Evolutionary conservation across 371 early-diverging fungal species (phyloP).

Genomic region (Mucor velutinosus): DNA sequence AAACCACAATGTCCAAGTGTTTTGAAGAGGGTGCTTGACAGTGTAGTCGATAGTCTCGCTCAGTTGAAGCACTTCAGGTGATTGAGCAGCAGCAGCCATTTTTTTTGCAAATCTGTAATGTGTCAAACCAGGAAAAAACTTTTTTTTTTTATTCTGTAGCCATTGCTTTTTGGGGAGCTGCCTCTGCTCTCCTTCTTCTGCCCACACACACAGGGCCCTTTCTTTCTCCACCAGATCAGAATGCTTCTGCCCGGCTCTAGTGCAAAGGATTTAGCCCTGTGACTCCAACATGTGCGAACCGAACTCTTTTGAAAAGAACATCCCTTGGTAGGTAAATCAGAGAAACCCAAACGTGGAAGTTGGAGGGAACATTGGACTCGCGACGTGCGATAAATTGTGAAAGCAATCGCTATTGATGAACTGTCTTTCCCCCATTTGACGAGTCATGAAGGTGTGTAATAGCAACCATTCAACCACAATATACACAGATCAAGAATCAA

Average conservation of each 20-base stretch:
- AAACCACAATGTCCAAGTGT: slow-evolving; percentile 95
- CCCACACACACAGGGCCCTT: not conserved
- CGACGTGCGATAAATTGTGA: slow-evolving; percentile 22
- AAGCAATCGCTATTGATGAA: slow-evolving; percentile 21
- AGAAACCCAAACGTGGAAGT: too few species aligned
- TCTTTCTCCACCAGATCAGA: too few species aligned
- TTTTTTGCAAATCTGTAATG: slow-evolving; percentile 7
- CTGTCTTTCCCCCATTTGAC: slow-evolving; percentile 33
- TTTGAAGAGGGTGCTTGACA: slow-evolving; percentile 89
- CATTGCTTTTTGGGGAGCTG: not conserved
- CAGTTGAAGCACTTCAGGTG: slow-evolving; percentile 21
- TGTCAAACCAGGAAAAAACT: slow-evolving; percentile 5
- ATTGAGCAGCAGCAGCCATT: slow-evolving; percentile 14
- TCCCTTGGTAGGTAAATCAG: too few species aligned
- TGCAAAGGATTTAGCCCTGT: too few species aligned
- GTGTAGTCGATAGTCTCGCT: slow-evolving; percentile 62
- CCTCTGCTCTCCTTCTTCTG: not conserved
- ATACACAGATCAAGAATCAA: not conserved
- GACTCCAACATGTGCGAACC: too few species aligned
- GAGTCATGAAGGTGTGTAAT: slow-evolving; percentile 32
- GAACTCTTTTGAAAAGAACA: not conserved
- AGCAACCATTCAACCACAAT: not conserved
- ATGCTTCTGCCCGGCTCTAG: too few species aligned
- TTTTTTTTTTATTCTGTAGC: not conserved
- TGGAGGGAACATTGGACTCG: not conserved